Base-by-base conservation (phyloP, 1,284 basidiomycete genomes). In the Fistulina hepatica region DNA sequence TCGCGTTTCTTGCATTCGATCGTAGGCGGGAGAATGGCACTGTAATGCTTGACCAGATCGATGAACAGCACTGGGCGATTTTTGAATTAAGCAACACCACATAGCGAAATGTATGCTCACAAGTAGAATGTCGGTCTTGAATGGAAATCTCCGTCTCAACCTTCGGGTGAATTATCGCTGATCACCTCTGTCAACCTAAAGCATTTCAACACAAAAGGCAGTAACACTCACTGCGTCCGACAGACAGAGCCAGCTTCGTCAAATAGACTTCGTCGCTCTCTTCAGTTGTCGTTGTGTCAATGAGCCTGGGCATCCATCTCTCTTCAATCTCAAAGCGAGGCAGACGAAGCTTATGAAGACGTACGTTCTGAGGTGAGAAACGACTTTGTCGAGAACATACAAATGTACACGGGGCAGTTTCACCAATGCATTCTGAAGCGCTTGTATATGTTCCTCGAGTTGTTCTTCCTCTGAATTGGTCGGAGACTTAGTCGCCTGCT, bases 1-100 rank as follows among this genome's bases (percentile, higher is more conserved):
- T 94, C 89, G 28, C 77, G 76, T 48, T 82, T 84, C 67, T 93
- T 94, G 53, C 76, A 77, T 34, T 73, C 66, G 41, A 95, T 76
- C 1, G 91, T 76, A 0, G 79, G 73, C 0, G 92, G 90, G 39
- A 97, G 66, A 39, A 95, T 71, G 3, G 64, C 65, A 12, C 70
- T 65, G 53, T 93, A 90, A 52, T 85, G 71, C 45, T 73, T 76
- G 44, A 97, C 52, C 2, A 97, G 67, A 52, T 97, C 93, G 31
- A 89, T 76, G 62, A 91, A 77, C 49, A 92, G 62, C 40, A 86
- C 76, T 77, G 37, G 19, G 21, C 33, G 39, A 35, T 33, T 23
- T 25, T 31, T 21, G 39, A 10, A 30, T 20, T 26, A 27, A 33
- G 13, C 7, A 15, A 21, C 20, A 15, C 36, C 21, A 33, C 11